Evolutionary conservation across 176 grass and related monocot genomes (phyloP), one percentile per base, ranked within the genome.

Genomic region (Alloteropsis semialata): DNA sequence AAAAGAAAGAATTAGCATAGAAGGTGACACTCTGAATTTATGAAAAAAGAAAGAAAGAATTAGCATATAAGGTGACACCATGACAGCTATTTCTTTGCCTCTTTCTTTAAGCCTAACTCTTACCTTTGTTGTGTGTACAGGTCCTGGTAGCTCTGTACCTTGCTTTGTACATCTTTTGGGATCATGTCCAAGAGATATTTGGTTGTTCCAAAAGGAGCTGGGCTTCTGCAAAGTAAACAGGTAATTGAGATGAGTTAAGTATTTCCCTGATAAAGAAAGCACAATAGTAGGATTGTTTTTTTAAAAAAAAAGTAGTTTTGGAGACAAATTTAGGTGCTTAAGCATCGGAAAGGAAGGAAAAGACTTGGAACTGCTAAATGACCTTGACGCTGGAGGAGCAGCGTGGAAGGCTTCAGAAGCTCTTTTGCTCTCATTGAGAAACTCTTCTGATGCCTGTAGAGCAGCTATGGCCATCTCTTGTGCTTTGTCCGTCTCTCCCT

Each of bases 341-440:
- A 63, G 29, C 27, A 32, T 33, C 22, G 19, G 28, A 51, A 65
- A 16, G 6, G 2, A 54, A 25, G 8, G 46, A 34, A 46, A 64
- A 68, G 9, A 30, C 7, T 85, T 49, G 16, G 55, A 62, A 24
- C 57, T 70, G 3, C 58, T 14, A 70, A 87, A 60, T 77, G 42
- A 97, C 94, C 88, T 97, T 82, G 94, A 97, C 58, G 84, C 72
- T 18, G 94, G 94, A 77, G 81, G 58, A 89, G 72, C 85, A 27
- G 69, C 28, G 72, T 93, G 80, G 58, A 97, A 97, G 43, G 81
- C 77, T 61, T 89, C 87, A 77, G 65, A 91, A 69, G 88, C 74
- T 38, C 68, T 89, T 88, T 97, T 88, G 84, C 94, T 97, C 74
- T 97, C 94, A 68, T 82, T 91, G 30, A 97, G 84, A 86, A 91